Conservation (phyloP, 1,284 basidiomycete genomes). For the Sphagnurus paluster region DNA sequence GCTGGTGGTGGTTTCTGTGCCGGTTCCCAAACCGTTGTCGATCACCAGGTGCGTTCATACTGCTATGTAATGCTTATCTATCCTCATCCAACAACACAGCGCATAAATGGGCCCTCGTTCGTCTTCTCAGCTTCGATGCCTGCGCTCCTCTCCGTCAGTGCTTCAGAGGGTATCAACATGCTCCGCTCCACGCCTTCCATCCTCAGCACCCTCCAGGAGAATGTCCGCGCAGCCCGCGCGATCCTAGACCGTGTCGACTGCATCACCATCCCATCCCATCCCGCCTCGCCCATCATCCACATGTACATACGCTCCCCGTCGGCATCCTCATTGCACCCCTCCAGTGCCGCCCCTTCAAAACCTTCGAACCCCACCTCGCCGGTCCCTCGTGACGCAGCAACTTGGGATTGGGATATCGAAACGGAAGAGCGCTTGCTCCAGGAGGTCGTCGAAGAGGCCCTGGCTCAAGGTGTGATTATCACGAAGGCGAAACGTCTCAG, state of each 20-base stretch:
- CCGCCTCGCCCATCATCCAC: constrained; percentile 86
- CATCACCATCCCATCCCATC: constrained; percentile 84
- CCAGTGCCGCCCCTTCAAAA: constrained; percentile 29
- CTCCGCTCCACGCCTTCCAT: constrained; percentile 76
- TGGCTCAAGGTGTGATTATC: constrained; percentile 78
- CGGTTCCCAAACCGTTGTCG: constrained; percentile 80
- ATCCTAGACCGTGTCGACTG: constrained; percentile 82
- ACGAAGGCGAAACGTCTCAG: constrained; percentile 80
- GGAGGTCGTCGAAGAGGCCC: constrained; percentile 84
- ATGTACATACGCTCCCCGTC: constrained; percentile 61
- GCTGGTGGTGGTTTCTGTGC: constrained; percentile 95
- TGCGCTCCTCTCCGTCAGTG: constrained; percentile 84
- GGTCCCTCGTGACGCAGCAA: constrained; percentile 28
- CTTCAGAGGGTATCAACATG: constrained; percentile 82
- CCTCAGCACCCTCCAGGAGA: constrained; percentile 77
- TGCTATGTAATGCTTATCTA: not conserved
- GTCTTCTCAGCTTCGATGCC: constrained; percentile 98
- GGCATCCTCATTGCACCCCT: constrained; percentile 27
- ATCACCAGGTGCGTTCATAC: constrained; percentile 71
- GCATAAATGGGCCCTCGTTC: constrained; percentile 95
- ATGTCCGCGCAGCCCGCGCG: constrained; percentile 73
- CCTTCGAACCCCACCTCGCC: constrained; percentile 39
- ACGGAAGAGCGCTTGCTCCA: constrained; percentile 81
- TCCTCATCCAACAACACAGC: constrained; percentile 45
- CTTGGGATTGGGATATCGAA: constrained; percentile 56